A percentile compares a stretch with the other conserved stretches of the same genome.
Conservation (phyloP, 2,329 filamentous ascomycete genomes). For the Alternaria brassicae region DNA sequence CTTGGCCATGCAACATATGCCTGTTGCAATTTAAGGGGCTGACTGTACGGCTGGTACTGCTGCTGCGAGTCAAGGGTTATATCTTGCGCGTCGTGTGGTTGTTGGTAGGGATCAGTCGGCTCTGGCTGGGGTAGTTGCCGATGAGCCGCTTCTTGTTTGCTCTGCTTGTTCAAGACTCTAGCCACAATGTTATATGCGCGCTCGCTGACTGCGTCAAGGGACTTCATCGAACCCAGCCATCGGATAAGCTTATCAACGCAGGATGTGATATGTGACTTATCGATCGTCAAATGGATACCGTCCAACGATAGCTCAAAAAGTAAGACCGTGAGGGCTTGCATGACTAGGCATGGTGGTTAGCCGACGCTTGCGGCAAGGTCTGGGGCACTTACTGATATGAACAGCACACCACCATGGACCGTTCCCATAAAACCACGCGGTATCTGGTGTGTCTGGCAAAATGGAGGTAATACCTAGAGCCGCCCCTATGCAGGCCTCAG, state of each 20-base stretch:
- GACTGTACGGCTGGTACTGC: background rate
- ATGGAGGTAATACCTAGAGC: slow-evolving; percentile 40
- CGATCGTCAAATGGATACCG: slow-evolving; percentile 30
- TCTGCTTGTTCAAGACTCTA: slow-evolving; percentile 18
- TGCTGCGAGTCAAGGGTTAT: background rate
- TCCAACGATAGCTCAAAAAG: slow-evolving; percentile 47
- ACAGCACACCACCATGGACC: slow-evolving; percentile 52
- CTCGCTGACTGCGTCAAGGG: slow-evolving; percentile 34
- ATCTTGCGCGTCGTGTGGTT: background rate
- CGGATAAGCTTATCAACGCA: slow-evolving; percentile 38
- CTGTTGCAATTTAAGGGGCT: slow-evolving; percentile 1
- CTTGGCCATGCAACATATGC: background rate
- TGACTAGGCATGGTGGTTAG: slow-evolving; percentile 29
- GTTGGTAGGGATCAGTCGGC: background rate
- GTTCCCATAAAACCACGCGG: slow-evolving; percentile 20
- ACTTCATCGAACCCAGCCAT: slow-evolving; percentile 43
- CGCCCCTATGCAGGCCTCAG: slow-evolving; percentile 44
- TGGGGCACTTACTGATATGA: slow-evolving; percentile 23
- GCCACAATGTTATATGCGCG: slow-evolving; percentile 35
- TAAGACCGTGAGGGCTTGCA: slow-evolving; percentile 50
- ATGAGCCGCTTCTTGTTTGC: background rate
- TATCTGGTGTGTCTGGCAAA: slow-evolving; percentile 40
- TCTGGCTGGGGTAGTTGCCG: background rate
- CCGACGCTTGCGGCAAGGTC: background rate
- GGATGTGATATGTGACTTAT: slow-evolving; percentile 30